A percentile compares a stretch with the other conserved stretches of the same genome.
Evolutionary conservation across 2,329 filamentous ascomycete species (phyloP).

Genomic region (Erysiphe pisi): DNA sequence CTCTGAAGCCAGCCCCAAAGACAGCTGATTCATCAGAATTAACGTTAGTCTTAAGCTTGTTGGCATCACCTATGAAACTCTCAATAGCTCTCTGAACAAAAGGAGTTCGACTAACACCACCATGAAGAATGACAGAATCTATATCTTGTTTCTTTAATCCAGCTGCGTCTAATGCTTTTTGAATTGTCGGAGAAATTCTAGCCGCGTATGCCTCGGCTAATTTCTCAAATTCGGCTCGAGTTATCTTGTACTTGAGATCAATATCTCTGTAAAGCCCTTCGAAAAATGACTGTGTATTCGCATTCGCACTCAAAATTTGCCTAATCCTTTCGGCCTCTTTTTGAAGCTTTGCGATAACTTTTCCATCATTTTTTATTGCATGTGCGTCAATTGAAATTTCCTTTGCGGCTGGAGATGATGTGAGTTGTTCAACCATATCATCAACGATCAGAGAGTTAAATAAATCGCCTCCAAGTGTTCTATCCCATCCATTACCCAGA

Average conservation of each 20-base stretch:
- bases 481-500: conserved; percentile 77
- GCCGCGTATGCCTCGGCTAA: conserved; percentile 57
- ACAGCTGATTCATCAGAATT: conserved; percentile 96
- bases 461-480: conserved; percentile 75
- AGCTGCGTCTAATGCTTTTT: conserved; percentile 62
- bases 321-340: conserved; percentile 82
- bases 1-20: conserved; percentile 90
- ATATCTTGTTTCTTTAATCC: conserved; percentile 64
- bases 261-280: conserved; percentile 86
- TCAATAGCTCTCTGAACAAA: conserved; percentile 89
- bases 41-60: conserved; percentile 84
- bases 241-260: conserved; percentile 86
- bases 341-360: conserved; percentile 77
- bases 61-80: conserved; percentile 55
- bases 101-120: conserved; percentile 78
- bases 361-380: conserved; percentile 62
- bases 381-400: conserved; percentile 51
- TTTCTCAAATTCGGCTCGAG: conserved; percentile 68
- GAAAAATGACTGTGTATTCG: conserved; percentile 66
- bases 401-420: conserved; percentile 57
- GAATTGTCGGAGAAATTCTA: conserved; percentile 58
- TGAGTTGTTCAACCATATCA: conserved; percentile 73
- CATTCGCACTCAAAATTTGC: conserved; percentile 88
- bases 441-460: conserved; percentile 81
- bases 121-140: conserved; percentile 85